Evolutionary conservation across 2,329 filamentous ascomycete genomes (phyloP).

Genomic region (Talaromyces marneffei): DNA sequence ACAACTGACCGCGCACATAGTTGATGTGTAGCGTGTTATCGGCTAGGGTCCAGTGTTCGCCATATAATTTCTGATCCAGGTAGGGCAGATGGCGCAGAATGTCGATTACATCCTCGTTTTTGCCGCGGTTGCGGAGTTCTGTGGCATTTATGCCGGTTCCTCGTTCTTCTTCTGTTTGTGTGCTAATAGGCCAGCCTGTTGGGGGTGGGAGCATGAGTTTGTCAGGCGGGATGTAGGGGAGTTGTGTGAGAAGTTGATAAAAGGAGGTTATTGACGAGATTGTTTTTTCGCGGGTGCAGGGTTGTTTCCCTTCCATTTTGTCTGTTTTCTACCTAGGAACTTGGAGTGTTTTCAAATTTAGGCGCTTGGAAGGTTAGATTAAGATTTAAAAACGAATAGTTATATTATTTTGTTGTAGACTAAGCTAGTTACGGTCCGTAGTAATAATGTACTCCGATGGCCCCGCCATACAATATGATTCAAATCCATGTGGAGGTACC

Average conservation of each 20-base stretch:
- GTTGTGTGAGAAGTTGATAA: conserved; percentile 5
- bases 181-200: conserved; percentile 1
- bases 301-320: background rate
- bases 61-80: conserved; percentile 4
- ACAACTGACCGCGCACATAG: conserved; percentile 5
- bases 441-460: background rate
- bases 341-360: no score
- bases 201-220: conserved; percentile 8
- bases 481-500: no score
- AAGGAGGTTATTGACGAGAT: conserved; percentile 8
- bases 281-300: conserved; percentile 5
- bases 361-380: background rate
- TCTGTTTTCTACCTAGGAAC: background rate
- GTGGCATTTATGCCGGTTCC: background rate
- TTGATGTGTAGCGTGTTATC: conserved; percentile 11
- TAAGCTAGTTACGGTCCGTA: background rate
- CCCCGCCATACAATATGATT: background rate
- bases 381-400: background rate
- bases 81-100: conserved; percentile 3
- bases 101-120: conserved; percentile 4
- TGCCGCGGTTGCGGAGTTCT: conserved; percentile 3
- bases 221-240: conserved; percentile 12
- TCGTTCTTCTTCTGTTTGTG: background rate
- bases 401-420: background rate
- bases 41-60: conserved; percentile 3